phyloP scores from a whole-genome alignment of 352 stramenopile species.

The Pythium oligandrum region DNA sequence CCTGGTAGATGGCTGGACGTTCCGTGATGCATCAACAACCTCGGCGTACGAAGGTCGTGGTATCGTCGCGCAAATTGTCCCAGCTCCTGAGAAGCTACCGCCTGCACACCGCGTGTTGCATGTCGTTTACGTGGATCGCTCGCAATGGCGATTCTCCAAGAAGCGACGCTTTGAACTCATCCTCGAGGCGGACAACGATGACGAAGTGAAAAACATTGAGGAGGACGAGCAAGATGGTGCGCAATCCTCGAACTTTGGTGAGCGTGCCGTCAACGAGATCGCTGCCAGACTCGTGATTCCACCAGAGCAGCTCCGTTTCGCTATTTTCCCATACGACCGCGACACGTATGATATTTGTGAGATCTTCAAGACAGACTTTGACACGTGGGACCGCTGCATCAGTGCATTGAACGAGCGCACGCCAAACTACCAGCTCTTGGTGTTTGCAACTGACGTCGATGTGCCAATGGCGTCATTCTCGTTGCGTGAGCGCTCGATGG shows the following conservation, averaged over 20 bases:
- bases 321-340: slow-evolving; percentile 50
- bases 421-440: slow-evolving; percentile 58
- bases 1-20: slow-evolving; percentile 49
- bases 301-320: slow-evolving; percentile 43
- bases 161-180: slow-evolving; percentile 50
- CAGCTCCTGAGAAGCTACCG: slow-evolving; percentile 36
- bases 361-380: slow-evolving; percentile 30
- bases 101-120: slow-evolving; percentile 54
- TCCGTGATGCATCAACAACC: slow-evolving; percentile 62
- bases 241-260: neutral
- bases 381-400: slow-evolving; percentile 22
- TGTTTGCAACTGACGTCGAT: slow-evolving; percentile 56
- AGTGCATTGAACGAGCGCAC: slow-evolving; percentile 15
- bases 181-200: slow-evolving; percentile 27
- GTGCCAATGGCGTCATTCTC: slow-evolving; percentile 34
- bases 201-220: slow-evolving; percentile 26
- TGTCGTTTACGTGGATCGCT: slow-evolving; percentile 64
- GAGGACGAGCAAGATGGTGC: slow-evolving; percentile 17
- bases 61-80: slow-evolving; percentile 70
- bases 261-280: slow-evolving; percentile 9
- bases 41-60: slow-evolving; percentile 74
- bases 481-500: slow-evolving; percentile 38
- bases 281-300: slow-evolving; percentile 38
- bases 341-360: slow-evolving; percentile 75
- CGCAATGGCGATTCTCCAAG: slow-evolving; percentile 60